Evolutionary conservation across 495 filamentous ascomycete genomes (phyloP), one percentile per base, ranked within the genome.

Genomic region (Aspergillus affinis): DNA sequence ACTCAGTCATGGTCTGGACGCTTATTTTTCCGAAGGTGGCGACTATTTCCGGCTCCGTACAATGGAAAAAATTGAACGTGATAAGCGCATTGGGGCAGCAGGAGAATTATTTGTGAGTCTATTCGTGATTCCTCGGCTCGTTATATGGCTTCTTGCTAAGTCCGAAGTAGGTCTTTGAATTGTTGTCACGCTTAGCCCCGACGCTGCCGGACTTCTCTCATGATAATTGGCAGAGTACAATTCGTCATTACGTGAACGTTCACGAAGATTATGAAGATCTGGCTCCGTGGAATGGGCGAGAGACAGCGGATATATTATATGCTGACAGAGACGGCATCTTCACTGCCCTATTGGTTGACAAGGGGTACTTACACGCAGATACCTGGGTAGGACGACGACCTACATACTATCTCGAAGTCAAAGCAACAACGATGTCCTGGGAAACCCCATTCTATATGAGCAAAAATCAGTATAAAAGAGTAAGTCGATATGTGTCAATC

Each of bases 391-490:
- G 55, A 17, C 48, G 17, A 5, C 58, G 48, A 4, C 78, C 75
- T 12, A 54, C 67, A 27, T 82, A 76, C 57, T 76, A 65, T 47
- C 74, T 82, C 44, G 78, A 81, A 55, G 78, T 83, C 41, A 83
- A 81, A 61, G 65, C 78, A n/a, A 81, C 78, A 0, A 75, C 75
- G 3, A 62, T 61, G 9, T 45, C 65, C 3, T 77, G 69, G 36
- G 63, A 61, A 6, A 74, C 65, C 10, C 67, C 69, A 7, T 79
- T 82, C 54, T 80, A 55, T 56, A 79, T 79, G 70, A 78, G 73
- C 65, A 69, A 72, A 7, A 54, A 51, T 18, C 78, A 81, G 63
- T 77, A 75, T 57, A 21, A 58, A 19, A 59, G 63, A 49, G 79
- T 81, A 66, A 29, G 65, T 56, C 21, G 20, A 51, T 30, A 13